These are phyloP conservation scores for Scheffersomyces illinoinensis DNA, from an alignment of 1,139 yeast genomes.

Conservation along the genomic window DNA sequence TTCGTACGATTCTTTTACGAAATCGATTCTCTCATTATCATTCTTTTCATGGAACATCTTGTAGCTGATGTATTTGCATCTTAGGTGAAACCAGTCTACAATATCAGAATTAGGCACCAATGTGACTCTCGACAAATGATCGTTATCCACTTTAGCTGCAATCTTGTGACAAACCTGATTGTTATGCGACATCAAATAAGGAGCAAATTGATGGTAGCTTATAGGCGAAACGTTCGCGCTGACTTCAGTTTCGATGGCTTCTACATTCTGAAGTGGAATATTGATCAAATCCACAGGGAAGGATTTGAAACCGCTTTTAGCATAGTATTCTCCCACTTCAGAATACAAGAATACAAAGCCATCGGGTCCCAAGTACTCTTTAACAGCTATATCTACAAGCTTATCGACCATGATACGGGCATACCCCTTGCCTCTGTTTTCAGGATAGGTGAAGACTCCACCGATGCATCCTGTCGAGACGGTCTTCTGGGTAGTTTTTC, in stretches of 20 bases:
- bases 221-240: constrained; percentile 16
- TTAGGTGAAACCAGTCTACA: constrained; percentile 48
- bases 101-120: constrained; percentile 29
- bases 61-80: constrained; percentile 39
- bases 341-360: constrained; percentile 61
- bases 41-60: constrained; percentile 23
- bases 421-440: constrained; percentile 63
- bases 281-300: constrained; percentile 44
- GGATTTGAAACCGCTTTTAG: constrained; percentile 57
- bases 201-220: constrained; percentile 33
- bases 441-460: constrained; percentile 50
- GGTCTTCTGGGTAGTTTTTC: constrained; percentile 18
- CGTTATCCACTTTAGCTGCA: constrained; percentile 18
- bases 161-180: constrained; percentile 20
- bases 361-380: constrained; percentile 28
- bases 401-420: constrained; percentile 61
- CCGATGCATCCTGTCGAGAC: constrained; percentile 23
- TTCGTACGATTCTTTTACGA: constrained; percentile 22
- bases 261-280: constrained; percentile 10
- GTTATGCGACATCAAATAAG: constrained; percentile 23
- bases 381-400: constrained; percentile 27
- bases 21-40: constrained; percentile 20
- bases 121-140: constrained; percentile 31
- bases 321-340: constrained; percentile 71
- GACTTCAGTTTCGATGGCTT: constrained; percentile 4